Base-by-base conservation (phyloP, 2,329 filamentous ascomycete genomes). In the Tolypocladium nubicola region DNA sequence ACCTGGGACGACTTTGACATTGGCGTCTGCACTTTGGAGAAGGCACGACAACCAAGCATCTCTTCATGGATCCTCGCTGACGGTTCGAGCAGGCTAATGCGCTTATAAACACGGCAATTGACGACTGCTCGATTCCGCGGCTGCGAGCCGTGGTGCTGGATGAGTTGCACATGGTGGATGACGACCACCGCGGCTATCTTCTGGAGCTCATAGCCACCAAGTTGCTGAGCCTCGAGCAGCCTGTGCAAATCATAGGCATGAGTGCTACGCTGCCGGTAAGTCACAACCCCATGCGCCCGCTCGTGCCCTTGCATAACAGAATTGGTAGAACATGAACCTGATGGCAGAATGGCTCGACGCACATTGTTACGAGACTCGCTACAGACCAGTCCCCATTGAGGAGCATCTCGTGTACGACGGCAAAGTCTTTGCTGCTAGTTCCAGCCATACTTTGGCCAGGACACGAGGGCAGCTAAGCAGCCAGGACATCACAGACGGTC, bases 111-210 rank as follows among this genome's bases (percentile, higher is more conserved):
- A 75, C 80, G 26, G 85, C 87, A 16, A 88, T 91, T 61, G 85
- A 88, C 60, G 86, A 91, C 61, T 83, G 81, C 65, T 82, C 78
- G 4, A 79, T 90, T 59, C 74, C 77, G n/a, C 78, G 83, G 23
- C 73, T 92, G 49, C 82, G 80, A 52, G 75, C 85, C 13, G 81
- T 90, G 21, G 86, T 91, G 16, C 75, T 91, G 39, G 88, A 92
- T 64, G 88, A 92, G 67, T 73, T 91, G n/a, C 88, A 92, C 67
- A 90, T 92, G 87, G 78, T 91, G 50, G 85, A 90, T 63, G 88
- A 91, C 66, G 85, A 87, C 60, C 81, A 86, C 62, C 82, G 88
- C 14, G 88, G 88, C 4, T 91, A 91, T 66, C 76, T 91, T 1
- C 74, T 91, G 56, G 88, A 92, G 66, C 74, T 91, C 7, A 82